Base-by-base conservation (phyloP, 441 rosid species). In the Gossypium lobatum region DNA sequence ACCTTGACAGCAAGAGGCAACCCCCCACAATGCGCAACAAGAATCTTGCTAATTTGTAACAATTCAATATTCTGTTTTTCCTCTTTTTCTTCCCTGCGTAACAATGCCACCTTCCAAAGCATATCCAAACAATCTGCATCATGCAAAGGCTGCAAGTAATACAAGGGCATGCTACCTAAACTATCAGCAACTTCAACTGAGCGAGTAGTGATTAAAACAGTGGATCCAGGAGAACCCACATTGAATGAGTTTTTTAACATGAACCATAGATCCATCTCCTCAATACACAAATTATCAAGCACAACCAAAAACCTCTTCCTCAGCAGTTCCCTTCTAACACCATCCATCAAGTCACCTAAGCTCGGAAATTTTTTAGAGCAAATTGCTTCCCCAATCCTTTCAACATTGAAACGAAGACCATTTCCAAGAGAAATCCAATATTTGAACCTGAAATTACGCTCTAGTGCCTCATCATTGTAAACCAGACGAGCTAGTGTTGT, bases 211-310 rank as follows among this genome's bases (percentile, higher is more conserved):
- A 68, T 54, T 52, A 68, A 26, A 52, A 68, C 26, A 16, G 46
- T 45, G 3, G 72, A 68, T 28, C 72, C 72, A 68, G 42, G 20
- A 16, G 72, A 68, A 16, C 45, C 72, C 45, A 26, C 26, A 52
- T 13, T 17, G 9, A 52, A 68, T 23, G 4, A 68, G 6, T 16
- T 10, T 28, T 7, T 17, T 52, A 68, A 52, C 10, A 2, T 4
- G 2, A 26, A 16, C 16, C 46, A 11, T 68, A 8, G 25, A 68
- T 26, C 46, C 60, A 26, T 52, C 45, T 80, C 73, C 25, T 74
- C 75, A 9, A 63, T 68, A 77, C 79, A 80, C 1, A 76, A 72
- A 74, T 83, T 80, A 74, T 78, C 83, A 23, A 80, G 70, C 18
- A 78, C 71, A 11, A 76, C 61, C 18, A 83, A 28, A 28, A 77